Evolutionary conservation across 169 alveolate species (phyloP).

Genomic region (Plasmodium berghei): DNA sequence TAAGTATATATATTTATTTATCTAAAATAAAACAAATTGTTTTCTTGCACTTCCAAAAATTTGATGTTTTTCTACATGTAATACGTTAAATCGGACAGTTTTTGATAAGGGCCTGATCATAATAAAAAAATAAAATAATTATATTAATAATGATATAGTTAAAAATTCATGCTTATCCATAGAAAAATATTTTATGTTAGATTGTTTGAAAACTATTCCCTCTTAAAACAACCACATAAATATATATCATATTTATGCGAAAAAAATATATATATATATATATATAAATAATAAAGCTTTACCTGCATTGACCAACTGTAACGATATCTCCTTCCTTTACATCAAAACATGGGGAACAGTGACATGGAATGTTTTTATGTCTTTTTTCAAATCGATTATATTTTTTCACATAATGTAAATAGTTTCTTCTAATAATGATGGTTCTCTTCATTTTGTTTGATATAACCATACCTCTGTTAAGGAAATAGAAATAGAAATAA

Average conservation of each 20-base stretch:
- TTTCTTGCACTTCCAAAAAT: slow-evolving; percentile 98
- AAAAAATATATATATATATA: no score
- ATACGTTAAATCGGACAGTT: slow-evolving; percentile 99
- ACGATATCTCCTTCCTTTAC: slow-evolving; percentile 99
- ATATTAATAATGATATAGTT: neutral
- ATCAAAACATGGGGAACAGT: slow-evolving; percentile 98
- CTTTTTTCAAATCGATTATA: slow-evolving; percentile 99
- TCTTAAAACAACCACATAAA: no score
- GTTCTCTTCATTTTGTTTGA: slow-evolving; percentile 99
- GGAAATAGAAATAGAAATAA: slow-evolving; percentile 1
- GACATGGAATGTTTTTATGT: slow-evolving; percentile 98
- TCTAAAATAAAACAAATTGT: slow-evolving; percentile 97
- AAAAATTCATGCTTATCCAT: neutral
- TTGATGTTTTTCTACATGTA: slow-evolving; percentile 98
- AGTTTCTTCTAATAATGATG: slow-evolving; percentile 98
- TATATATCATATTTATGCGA: no score
- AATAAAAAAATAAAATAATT: slow-evolving; percentile 82
- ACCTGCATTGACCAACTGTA: slow-evolving; percentile 99
- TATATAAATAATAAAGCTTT: neutral
- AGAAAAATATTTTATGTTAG: no score
- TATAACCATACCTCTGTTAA: slow-evolving; percentile 97
- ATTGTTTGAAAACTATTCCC: no score
- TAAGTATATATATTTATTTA: neutral
- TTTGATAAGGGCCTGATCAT: slow-evolving; percentile 97
- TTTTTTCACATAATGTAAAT: slow-evolving; percentile 98